Conservation (phyloP, 2,329 filamentous ascomycete species). For the Chrysoporthe austroafricana region DNA sequence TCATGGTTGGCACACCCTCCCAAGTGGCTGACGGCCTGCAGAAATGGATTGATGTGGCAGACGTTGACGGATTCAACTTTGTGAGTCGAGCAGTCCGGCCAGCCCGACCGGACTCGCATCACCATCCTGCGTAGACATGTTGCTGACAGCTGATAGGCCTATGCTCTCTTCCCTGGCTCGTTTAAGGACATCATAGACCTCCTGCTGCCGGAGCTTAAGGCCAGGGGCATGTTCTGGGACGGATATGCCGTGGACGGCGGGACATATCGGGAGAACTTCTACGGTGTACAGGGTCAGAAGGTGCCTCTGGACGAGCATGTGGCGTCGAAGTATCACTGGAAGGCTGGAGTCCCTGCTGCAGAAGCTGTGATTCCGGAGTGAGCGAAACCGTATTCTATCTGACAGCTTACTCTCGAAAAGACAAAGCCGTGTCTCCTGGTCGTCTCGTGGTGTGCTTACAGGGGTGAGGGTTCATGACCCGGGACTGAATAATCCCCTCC, state of each 20-base stretch:
- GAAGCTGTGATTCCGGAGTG: constrained; percentile 32
- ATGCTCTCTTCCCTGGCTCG: constrained; percentile 54
- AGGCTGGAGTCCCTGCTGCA: constrained; percentile 36
- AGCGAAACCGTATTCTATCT: background rate
- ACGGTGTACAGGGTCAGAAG: constrained; percentile 40
- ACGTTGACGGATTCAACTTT: constrained; percentile 77
- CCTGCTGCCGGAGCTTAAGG: constrained; percentile 63
- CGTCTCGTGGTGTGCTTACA: background rate
- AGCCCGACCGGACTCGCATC: background rate
- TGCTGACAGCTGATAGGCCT: constrained; percentile 41
- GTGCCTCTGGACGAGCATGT: constrained; percentile 44
- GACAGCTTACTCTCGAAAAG: background rate
- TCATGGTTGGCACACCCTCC: constrained; percentile 65
- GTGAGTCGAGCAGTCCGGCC: constrained; percentile 36
- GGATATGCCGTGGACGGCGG: constrained; percentile 48
- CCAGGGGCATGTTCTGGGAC: constrained; percentile 60
- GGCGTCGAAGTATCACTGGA: constrained; percentile 46
- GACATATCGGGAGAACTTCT: constrained; percentile 49
- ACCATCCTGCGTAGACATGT: background rate
- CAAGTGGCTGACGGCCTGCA: constrained; percentile 71
- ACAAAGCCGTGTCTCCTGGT: background rate
- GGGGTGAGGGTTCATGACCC: background rate
- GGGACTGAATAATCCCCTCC: background rate
- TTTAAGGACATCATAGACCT: constrained; percentile 70
- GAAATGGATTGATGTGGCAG: constrained; percentile 68